phyloP scores from a whole-genome alignment of 805 yeast genomes.

The Maudiozyma bulderi region DNA sequence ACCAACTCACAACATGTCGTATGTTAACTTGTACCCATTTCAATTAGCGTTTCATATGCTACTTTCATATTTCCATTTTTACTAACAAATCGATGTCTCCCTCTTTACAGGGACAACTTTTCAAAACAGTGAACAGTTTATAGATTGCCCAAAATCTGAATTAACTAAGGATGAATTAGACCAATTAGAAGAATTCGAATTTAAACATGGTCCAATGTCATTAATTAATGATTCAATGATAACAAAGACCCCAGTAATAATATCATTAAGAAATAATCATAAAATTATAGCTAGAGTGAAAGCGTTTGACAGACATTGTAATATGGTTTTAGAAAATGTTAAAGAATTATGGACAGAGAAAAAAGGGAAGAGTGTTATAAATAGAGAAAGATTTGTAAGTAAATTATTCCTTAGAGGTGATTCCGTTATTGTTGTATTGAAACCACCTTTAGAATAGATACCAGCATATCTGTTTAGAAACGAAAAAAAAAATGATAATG shows the following conservation, averaged over 20 bases:
- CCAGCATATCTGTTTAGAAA: neutral
- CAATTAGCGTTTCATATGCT: neutral
- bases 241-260: conserved; percentile 65
- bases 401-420: conserved; percentile 94
- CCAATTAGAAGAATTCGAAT: conserved; percentile 81
- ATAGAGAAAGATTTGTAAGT: conserved; percentile 71
- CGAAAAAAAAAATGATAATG: neutral
- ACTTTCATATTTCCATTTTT: neutral
- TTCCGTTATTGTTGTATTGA: conserved; percentile 76
- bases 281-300: conserved; percentile 82
- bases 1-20: conserved; percentile 4
- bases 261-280: conserved; percentile 87
- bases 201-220: conserved; percentile 83
- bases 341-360: conserved; percentile 75
- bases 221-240: conserved; percentile 76
- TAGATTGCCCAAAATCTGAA: conserved; percentile 70
- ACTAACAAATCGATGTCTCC: conserved; percentile 7
- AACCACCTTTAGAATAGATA: conserved; percentile 30
- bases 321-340: conserved; percentile 85
- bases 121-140: conserved; percentile 47
- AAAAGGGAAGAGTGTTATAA: conserved; percentile 48
- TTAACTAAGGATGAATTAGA: conserved; percentile 70
- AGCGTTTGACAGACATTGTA: conserved; percentile 94
- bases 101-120: neutral
- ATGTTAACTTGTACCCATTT: neutral